phyloP scores from a whole-genome alignment of 192 early-diverging fungal species.

The Linnemannia exigua region DNA sequence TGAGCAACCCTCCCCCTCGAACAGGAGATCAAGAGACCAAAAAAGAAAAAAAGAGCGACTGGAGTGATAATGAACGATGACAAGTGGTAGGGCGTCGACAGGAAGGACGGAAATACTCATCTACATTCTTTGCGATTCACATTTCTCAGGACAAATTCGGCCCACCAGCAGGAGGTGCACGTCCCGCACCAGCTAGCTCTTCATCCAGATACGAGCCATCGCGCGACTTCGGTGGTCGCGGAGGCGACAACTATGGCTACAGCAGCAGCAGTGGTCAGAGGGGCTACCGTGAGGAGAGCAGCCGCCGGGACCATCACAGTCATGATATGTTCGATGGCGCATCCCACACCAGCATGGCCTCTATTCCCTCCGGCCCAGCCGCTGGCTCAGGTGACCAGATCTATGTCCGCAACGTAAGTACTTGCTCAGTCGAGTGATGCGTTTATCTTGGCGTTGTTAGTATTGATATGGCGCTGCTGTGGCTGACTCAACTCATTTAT shows the following conservation, averaged over 20 bases:
- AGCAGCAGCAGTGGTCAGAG: constrained; percentile 5
- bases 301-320: constrained; percentile 10
- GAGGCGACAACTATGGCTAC: constrained; percentile 24
- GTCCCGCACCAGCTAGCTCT: neutral
- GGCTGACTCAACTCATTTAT: neutral
- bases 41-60: constrained; percentile 1
- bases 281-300: constrained; percentile 8
- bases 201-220: constrained; percentile 23
- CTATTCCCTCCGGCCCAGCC: constrained; percentile 25
- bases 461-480: neutral
- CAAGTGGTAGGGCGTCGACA: neutral
- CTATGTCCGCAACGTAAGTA: constrained; percentile 32
- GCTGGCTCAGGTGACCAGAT: constrained; percentile 32
- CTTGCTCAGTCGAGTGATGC: neutral
- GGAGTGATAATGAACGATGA: neutral
- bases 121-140: neutral
- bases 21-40: constrained; percentile 4
- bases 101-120: constrained; percentile 6
- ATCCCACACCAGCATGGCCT: constrained; percentile 3
- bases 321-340: neutral
- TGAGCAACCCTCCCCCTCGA: neutral
- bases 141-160: constrained; percentile 27
- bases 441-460: neutral
- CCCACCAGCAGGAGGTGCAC: constrained; percentile 8
- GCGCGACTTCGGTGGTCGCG: neutral